These are phyloP conservation scores for Mariannaea elegans DNA, from an alignment of 2,329 filamentous ascomycete genomes.

Conservation along the genomic window DNA sequence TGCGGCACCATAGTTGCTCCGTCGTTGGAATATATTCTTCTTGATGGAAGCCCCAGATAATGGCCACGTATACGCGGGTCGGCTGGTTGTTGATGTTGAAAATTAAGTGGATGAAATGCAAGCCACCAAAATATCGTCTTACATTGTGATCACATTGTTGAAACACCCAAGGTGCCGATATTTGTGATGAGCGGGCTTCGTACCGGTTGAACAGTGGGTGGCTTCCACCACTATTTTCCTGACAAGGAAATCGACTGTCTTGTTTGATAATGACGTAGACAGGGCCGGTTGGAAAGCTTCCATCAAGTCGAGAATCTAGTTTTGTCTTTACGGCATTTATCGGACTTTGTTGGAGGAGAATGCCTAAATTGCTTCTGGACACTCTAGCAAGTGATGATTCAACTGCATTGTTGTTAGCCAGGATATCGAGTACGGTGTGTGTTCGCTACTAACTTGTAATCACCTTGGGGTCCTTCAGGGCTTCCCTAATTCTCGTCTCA, in stretches of 20 bases:
- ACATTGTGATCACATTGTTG: constrained; percentile 16
- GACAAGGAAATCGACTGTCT: neutral
- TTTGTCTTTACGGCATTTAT: constrained; percentile 17
- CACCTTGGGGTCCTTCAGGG: neutral
- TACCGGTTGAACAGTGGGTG: constrained; percentile 30
- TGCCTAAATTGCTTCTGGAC: constrained; percentile 18
- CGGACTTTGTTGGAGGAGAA: constrained; percentile 31
- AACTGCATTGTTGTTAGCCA: neutral
- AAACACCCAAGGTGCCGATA: constrained; percentile 32
- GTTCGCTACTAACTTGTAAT: neutral
- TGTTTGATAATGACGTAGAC: constrained; percentile 29
- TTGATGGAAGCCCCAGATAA: constrained; percentile 35
- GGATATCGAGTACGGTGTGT: no score
- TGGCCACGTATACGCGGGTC: constrained; percentile 4
- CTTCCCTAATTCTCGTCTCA: neutral
- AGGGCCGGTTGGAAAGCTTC: constrained; percentile 23
- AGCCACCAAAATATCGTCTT: constrained; percentile 29
- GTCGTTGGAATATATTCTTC: neutral
- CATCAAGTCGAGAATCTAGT: neutral
- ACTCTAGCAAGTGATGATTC: constrained; percentile 13
- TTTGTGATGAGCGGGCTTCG: constrained; percentile 16
- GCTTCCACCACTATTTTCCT: constrained; percentile 16
- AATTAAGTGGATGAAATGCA: constrained; percentile 30
- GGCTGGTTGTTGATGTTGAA: neutral
- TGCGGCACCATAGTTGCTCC: constrained; percentile 31